phyloP scores from a whole-genome alignment of 1,284 basidiomycete genomes.

The Dichomitus squalens region DNA sequence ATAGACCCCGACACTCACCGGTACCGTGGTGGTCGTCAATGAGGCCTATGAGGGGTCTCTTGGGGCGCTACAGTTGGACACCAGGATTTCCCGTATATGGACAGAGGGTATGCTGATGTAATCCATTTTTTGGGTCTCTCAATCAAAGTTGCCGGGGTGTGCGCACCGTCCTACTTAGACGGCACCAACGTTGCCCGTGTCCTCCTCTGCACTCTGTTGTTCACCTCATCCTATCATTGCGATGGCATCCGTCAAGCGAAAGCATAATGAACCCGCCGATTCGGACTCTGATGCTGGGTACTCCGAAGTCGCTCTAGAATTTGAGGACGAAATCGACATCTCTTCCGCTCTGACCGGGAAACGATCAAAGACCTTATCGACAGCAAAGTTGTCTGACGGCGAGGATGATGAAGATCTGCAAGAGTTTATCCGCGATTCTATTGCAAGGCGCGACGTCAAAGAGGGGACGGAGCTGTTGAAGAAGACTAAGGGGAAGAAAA shows the following conservation, averaged over 20 bases:
- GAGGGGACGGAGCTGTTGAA: slow-evolving; percentile 71
- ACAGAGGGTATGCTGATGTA: slow-evolving; percentile 5
- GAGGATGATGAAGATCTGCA: slow-evolving; percentile 56
- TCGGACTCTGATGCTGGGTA: slow-evolving; percentile 33
- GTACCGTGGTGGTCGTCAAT: too few relatives aligned
- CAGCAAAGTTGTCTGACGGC: slow-evolving; percentile 23
- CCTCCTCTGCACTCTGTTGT: not conserved
- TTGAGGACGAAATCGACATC: slow-evolving; percentile 51
- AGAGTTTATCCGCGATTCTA: slow-evolving; percentile 64
- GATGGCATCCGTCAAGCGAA: slow-evolving; percentile 24
- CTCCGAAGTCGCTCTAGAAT: slow-evolving; percentile 17
- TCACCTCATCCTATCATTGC: not conserved
- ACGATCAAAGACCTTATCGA: slow-evolving; percentile 29
- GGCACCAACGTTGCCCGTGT: not conserved
- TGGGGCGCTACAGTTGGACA: too few relatives aligned
- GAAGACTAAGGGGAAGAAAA: slow-evolving; percentile 63
- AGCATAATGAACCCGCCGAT: slow-evolving; percentile 4
- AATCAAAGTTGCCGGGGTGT: not conserved
- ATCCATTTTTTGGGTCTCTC: slow-evolving; percentile 15
- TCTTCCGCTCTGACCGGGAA: slow-evolving; percentile 46
- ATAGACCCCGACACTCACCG: too few relatives aligned
- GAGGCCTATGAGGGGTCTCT: too few relatives aligned
- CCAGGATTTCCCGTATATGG: slow-evolving; percentile 5
- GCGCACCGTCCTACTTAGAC: not conserved
- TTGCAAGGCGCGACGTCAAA: slow-evolving; percentile 68